Percentiles rank a stretch among this genome's conserved stretches.
phyloP scores from a whole-genome alignment of 768 basidiomycete species.

The Hysterangium stoloniferum region DNA sequence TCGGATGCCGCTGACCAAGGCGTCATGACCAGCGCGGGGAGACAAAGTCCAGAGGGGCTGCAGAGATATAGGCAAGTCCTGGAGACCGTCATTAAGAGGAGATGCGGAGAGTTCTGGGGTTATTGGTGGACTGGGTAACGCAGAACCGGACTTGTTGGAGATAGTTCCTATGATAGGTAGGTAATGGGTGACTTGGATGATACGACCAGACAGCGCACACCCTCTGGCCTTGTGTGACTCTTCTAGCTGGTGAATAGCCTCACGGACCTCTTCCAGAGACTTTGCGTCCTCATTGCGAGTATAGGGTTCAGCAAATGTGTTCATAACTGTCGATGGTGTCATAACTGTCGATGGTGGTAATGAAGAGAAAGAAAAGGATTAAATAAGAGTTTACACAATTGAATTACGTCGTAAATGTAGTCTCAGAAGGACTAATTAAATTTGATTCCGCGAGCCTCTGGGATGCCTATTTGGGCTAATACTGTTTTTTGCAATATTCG shows the following conservation, averaged over 20 bases:
- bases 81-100: conserved; percentile 15
- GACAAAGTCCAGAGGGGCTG: conserved; percentile 61
- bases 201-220: conserved; percentile 73
- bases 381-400: conserved; percentile 1
- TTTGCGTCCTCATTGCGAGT: conserved; percentile 7
- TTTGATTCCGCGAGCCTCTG: conserved; percentile 5
- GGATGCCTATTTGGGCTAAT: not conserved
- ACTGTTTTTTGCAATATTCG: not conserved
- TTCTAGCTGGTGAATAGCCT: conserved; percentile 66
- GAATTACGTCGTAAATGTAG: conserved; percentile 5
- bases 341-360: not conserved
- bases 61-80: conserved; percentile 13
- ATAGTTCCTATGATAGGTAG: conserved; percentile 72
- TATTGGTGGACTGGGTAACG: conserved; percentile 62
- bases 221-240: conserved; percentile 60
- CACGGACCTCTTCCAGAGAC: conserved; percentile 65
- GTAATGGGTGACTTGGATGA: conserved; percentile 89
- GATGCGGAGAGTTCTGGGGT: conserved; percentile 51
- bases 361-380: not conserved
- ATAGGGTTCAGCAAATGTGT: conserved; percentile 11
- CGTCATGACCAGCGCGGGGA: conserved; percentile 82
- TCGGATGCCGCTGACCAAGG: conserved; percentile 90
- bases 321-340: not conserved
- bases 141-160: conserved; percentile 32
- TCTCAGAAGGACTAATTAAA: not conserved